Evolutionary conservation across 495 filamentous ascomycete species (phyloP).

Genomic region (Talaromyces thailandensis): DNA sequence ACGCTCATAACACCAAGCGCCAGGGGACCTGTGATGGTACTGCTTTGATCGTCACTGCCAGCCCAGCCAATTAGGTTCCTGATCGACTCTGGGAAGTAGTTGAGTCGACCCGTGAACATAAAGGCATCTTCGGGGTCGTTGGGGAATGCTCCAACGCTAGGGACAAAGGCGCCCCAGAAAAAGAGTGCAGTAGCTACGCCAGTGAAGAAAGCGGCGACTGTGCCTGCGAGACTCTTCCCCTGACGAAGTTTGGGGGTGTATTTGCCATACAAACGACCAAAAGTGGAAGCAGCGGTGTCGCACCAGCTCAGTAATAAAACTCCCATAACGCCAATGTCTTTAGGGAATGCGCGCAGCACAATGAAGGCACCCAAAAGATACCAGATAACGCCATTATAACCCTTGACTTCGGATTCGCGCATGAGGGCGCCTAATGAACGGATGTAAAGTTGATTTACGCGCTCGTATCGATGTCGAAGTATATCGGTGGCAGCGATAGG

Average conservation of each 20-base stretch:
- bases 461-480: slow-evolving; percentile 67
- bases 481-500: slow-evolving; percentile 80
- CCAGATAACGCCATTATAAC: slow-evolving; percentile 95
- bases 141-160: slow-evolving; percentile 52
- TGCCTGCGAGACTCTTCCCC: slow-evolving; percentile 89
- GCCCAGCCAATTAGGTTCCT: slow-evolving; percentile 40
- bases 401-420: slow-evolving; percentile 87
- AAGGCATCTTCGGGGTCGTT: slow-evolving; percentile 61
- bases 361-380: slow-evolving; percentile 86
- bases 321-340: slow-evolving; percentile 86
- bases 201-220: slow-evolving; percentile 68
- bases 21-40: slow-evolving; percentile 51
- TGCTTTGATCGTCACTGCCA: slow-evolving; percentile 29
- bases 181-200: slow-evolving; percentile 71
- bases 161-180: slow-evolving; percentile 84
- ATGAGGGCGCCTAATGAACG: slow-evolving; percentile 77
- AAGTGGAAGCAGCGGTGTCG: slow-evolving; percentile 90
- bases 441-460: slow-evolving; percentile 84
- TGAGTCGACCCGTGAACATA: slow-evolving; percentile 70
- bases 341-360: slow-evolving; percentile 79
- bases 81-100: slow-evolving; percentile 47
- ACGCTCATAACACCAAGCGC: slow-evolving; percentile 82
- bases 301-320: slow-evolving; percentile 93
- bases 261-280: slow-evolving; percentile 78
- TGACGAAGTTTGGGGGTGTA: slow-evolving; percentile 76